Conservation (phyloP, 2,329 filamentous ascomycete species). For the Aspergillus phoenicis region DNA sequence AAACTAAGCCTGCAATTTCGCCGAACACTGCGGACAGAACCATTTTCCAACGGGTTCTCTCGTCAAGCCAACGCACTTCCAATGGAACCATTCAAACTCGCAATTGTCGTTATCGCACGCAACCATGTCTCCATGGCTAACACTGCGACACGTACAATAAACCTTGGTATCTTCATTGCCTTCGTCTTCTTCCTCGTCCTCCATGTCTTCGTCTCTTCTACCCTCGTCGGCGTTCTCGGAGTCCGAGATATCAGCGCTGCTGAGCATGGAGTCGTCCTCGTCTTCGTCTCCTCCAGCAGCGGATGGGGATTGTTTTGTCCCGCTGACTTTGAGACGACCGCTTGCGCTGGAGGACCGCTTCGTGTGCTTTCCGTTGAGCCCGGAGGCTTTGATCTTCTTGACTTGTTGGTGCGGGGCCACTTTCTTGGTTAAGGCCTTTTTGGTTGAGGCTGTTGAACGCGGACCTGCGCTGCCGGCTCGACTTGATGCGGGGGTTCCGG, state of each 20-base stretch:
- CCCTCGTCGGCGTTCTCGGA: conserved; percentile 44
- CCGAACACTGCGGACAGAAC: conserved; percentile 58
- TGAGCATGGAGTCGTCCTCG: conserved; percentile 59
- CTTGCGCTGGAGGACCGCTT: conserved; percentile 49
- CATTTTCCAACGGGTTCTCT: conserved; percentile 61
- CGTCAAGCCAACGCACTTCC: conserved; percentile 64
- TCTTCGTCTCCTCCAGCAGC: conserved; percentile 46
- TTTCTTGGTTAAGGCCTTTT: conserved; percentile 56
- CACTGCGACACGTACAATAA: conserved; percentile 67
- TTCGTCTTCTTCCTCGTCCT: conserved; percentile 53
- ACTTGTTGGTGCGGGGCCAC: conserved; percentile 58
- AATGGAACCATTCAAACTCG: conserved; percentile 68
- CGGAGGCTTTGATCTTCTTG: conserved; percentile 41
- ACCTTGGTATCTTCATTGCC: conserved; percentile 61
- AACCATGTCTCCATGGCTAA: conserved; percentile 68
- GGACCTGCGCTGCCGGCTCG: conserved; percentile 65
- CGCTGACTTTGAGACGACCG: conserved; percentile 36
- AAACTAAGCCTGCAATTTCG: conserved; percentile 40
- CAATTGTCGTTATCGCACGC: conserved; percentile 68
- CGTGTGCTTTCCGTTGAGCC: conserved; percentile 37
- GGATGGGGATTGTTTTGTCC: conserved; percentile 46
- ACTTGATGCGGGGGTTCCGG: conserved; percentile 53
- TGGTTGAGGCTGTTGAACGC: conserved; percentile 41
- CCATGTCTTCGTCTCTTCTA: conserved; percentile 43
- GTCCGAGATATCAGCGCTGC: conserved; percentile 52